A percentile compares a stretch with the other conserved stretches of the same genome.
Evolutionary conservation across 805 yeast species (phyloP).

Genomic region (Candida adriatica): DNA sequence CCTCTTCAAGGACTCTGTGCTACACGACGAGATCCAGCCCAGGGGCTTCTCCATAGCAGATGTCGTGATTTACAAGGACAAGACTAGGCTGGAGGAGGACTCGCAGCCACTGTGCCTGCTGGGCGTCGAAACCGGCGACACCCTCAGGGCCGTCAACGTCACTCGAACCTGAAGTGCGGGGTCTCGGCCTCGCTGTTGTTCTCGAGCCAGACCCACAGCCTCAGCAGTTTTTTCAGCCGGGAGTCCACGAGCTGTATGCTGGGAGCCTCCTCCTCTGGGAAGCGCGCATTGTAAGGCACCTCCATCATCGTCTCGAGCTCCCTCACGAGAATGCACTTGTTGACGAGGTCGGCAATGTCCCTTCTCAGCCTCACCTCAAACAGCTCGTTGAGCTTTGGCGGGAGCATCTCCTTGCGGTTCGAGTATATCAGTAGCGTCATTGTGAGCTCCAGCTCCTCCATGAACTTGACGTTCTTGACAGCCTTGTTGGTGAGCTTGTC

Average conservation of each 20-base stretch:
- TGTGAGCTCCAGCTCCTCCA: constrained; percentile 71
- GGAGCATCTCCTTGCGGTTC: constrained; percentile 30
- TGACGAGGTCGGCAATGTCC: constrained; percentile 65
- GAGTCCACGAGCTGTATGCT: constrained; percentile 14
- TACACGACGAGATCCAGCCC: constrained; percentile 22
- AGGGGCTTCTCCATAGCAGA: constrained; percentile 23
- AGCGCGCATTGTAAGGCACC: constrained; percentile 4
- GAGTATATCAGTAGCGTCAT: constrained; percentile 70
- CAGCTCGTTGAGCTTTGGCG: constrained; percentile 46
- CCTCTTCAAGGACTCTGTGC: constrained; percentile 41
- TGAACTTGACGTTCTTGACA: constrained; percentile 47
- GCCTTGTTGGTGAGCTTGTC: constrained; percentile 57
- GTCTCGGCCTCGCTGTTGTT: constrained; percentile 25
- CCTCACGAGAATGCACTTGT: constrained; percentile 46
- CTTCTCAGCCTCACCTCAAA: constrained; percentile 54
- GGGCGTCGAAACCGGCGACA: constrained; percentile 49
- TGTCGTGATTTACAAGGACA: constrained; percentile 29
- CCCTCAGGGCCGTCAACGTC: constrained; percentile 27
- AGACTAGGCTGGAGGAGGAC: constrained; percentile 23
- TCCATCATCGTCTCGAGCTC: constrained; percentile 14
- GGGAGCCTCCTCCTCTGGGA: constrained; percentile 2
- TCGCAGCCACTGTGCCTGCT: constrained; percentile 46
- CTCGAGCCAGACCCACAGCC: constrained; percentile 62
- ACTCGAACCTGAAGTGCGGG: background rate
- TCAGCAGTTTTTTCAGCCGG: constrained; percentile 46